Percentiles rank a stretch among this genome's conserved stretches.
These are phyloP conservation scores for Ligustrum vulgare DNA, from an alignment of 257 asterid genomes.

Conservation along the genomic window DNA sequence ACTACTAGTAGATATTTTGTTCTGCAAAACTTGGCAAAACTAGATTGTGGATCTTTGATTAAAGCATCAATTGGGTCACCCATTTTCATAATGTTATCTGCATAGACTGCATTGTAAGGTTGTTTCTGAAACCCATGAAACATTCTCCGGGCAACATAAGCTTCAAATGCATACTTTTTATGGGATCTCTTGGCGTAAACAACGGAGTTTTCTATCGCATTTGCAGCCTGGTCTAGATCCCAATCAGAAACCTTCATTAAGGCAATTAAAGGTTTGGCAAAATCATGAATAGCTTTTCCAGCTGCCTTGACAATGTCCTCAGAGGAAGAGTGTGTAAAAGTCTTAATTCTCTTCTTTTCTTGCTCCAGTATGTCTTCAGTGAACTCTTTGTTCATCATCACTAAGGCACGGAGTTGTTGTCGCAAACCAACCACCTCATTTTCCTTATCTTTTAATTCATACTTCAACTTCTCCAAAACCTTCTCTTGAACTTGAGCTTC, in stretches of 20 bases:
- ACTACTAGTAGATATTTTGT: slow-evolving; percentile 64
- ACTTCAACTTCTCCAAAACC: slow-evolving; percentile 55
- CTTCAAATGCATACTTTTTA: slow-evolving; percentile 78
- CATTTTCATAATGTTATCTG: slow-evolving; percentile 40
- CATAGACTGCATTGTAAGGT: slow-evolving; percentile 26
- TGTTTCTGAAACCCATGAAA: slow-evolving; percentile 49
- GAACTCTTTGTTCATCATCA: slow-evolving; percentile 41
- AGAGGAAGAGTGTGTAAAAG: slow-evolving; percentile 34
- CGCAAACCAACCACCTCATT: slow-evolving; percentile 34
- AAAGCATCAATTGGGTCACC: slow-evolving; percentile 65
- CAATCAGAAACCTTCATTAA: slow-evolving; percentile 70
- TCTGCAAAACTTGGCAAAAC: slow-evolving; percentile 68
- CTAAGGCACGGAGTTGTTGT: slow-evolving; percentile 43
- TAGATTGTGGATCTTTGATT: slow-evolving; percentile 59
- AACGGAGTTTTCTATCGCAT: slow-evolving; percentile 52
- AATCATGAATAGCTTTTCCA: slow-evolving; percentile 72
- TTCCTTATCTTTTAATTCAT: slow-evolving; percentile 42
- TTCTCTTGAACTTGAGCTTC: slow-evolving; percentile 58
- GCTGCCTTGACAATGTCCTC: slow-evolving; percentile 54
- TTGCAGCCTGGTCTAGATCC: slow-evolving; percentile 76
- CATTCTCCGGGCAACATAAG: slow-evolving; percentile 69
- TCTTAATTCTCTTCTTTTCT: slow-evolving; percentile 38
- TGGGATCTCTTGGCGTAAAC: slow-evolving; percentile 66
- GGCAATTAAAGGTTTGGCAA: slow-evolving; percentile 76
- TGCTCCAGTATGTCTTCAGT: slow-evolving; percentile 40